Base-by-base conservation (phyloP, 768 basidiomycete genomes). In the Pleurotus ostreatus region DNA sequence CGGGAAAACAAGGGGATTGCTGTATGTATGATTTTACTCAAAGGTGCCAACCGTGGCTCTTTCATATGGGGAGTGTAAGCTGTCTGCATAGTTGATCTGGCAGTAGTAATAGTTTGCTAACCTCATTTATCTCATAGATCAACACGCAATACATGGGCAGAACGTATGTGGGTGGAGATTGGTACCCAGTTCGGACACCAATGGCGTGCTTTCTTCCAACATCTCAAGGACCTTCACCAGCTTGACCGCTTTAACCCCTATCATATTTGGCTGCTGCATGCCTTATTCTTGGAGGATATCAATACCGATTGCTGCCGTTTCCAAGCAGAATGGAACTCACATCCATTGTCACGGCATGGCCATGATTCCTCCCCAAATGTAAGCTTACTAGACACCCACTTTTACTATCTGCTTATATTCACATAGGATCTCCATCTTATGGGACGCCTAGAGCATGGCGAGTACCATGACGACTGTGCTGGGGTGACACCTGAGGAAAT, bases 181-280 rank as follows among this genome's bases (percentile, higher is more conserved):
- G 72, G 73, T 0, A 23, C 59, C 0, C 62, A 73, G 7, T 74
- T 78, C 63, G 66, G 60, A 1, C 61, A 65, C 2, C 2, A 18
- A 5, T 78, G 77, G 77, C 43, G 62, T 8, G 71, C 65, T 1
- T 76, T 78, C 55, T 78, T 78, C 49, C 56, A 23, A 0, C 56
- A 60, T 0, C 66, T 78, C 0, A 72, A 74, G 43, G 41, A 59
- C 1, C 48, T 67, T 2, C 71, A 77, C 43, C 8, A 46, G 1
- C 68, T 78, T 0, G 59, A 78, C 46, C 1, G 40, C 0, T 41
- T 41, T 0, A 54, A 70, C 4, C 49, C 61, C 0, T 1, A 40
- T 3, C 74, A 78, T 55, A 57, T 76, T 0, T 78, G 76, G 77
- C 65, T 78, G 0, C 61, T 78, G 1, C 71, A 76, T 16, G 15